Percentiles rank a stretch among this genome's conserved stretches.
These are phyloP conservation scores for Salix arbutifolia DNA, from an alignment of 345 rosid species.

Conservation along the genomic window DNA sequence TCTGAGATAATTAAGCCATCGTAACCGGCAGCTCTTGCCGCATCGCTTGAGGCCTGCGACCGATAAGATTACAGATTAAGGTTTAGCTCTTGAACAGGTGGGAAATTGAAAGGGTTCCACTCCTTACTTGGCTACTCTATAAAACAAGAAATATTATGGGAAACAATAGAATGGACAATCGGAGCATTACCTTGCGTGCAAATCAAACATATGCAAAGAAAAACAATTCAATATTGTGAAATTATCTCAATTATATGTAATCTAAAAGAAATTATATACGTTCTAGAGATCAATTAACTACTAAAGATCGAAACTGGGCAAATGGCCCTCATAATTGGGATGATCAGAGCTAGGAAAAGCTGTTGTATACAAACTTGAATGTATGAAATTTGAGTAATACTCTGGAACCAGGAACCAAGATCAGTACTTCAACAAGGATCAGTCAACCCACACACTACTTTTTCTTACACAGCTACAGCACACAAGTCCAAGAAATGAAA, in stretches of 20 bases:
- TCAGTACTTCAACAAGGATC: not conserved
- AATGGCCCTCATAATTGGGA: not conserved
- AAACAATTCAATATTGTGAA: not conserved
- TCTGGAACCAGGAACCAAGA: slow-evolving; percentile 5
- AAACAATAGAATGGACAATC: not conserved
- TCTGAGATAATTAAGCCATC: slow-evolving; percentile 82
- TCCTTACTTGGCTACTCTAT: not conserved
- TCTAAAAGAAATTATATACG: not conserved
- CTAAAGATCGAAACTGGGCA: not conserved
- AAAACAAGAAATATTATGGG: not conserved
- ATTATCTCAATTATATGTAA: not conserved
- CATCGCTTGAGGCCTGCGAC: slow-evolving; percentile 56
- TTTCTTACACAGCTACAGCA: not conserved
- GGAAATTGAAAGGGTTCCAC: not conserved
- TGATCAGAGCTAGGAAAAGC: not conserved
- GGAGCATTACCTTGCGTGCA: not conserved
- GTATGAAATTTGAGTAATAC: not conserved
- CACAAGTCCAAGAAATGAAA: not conserved
- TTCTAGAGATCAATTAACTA: not conserved
- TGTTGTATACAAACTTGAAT: not conserved
- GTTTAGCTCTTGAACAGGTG: not conserved
- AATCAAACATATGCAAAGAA: not conserved
- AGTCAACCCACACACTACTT: slow-evolving; percentile 9
- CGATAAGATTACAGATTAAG: not conserved
- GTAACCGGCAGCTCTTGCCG: slow-evolving; percentile 75